phyloP scores from a whole-genome alignment of 2,329 filamentous ascomycete genomes.

The Samsoniella hepiali region DNA sequence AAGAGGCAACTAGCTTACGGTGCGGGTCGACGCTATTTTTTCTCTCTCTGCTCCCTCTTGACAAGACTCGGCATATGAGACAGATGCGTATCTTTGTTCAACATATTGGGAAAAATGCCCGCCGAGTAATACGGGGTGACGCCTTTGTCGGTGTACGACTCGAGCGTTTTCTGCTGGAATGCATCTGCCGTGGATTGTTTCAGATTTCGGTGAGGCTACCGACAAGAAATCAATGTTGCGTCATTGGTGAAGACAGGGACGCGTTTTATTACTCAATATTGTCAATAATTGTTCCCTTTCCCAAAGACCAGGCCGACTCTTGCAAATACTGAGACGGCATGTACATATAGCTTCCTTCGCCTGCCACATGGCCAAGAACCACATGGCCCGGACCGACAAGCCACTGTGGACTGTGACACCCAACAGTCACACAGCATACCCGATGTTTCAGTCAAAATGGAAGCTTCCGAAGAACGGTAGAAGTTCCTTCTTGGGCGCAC shows the following conservation, averaged over 20 bases:
- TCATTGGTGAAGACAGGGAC: not conserved
- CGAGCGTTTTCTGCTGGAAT: not conserved
- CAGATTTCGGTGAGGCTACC: not conserved
- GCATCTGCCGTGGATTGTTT: not conserved
- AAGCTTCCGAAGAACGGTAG: not conserved
- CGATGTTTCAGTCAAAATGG: not conserved
- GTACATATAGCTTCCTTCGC: not conserved
- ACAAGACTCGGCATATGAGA: not conserved
- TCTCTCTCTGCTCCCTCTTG: not conserved
- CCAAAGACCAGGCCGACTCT: too few species aligned
- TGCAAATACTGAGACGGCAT: not conserved
- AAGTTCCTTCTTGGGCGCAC: not conserved
- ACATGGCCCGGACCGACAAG: not conserved
- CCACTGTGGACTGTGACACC: not conserved
- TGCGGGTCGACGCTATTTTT: slow-evolving; percentile 8
- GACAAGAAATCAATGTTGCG: not conserved
- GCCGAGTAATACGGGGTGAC: not conserved
- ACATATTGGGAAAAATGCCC: not conserved
- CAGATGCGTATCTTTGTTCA: not conserved
- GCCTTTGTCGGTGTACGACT: not conserved
- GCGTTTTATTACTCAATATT: too few species aligned
- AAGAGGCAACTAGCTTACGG: slow-evolving; percentile 9
- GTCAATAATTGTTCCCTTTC: too few species aligned
- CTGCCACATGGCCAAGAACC: not conserved
- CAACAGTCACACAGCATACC: not conserved